Evolutionary conservation across 306 rosid species (phyloP).

Genomic region (Lablab purpureus): DNA sequence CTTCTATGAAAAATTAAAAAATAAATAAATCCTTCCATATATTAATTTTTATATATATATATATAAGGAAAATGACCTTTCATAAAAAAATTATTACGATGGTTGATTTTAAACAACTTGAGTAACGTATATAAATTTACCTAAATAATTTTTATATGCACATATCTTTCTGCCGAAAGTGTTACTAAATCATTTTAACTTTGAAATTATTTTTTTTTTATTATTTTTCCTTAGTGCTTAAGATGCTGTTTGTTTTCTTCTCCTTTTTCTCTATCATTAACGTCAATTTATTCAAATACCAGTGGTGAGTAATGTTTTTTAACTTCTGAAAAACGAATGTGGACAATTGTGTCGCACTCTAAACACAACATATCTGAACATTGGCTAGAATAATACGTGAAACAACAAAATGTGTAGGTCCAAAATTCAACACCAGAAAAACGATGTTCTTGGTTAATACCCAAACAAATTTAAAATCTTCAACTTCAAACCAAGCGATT

Average conservation of each 20-base stretch:
- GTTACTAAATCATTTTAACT: neutral
- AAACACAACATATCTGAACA: neutral
- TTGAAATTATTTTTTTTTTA: neutral
- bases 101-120: too few species aligned
- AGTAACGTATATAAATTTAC: too few species aligned
- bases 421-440: neutral
- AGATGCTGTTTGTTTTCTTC: neutral
- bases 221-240: slow-evolving; percentile 28
- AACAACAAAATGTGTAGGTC: slow-evolving; percentile 44
- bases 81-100: too few species aligned
- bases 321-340: neutral
- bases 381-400: slow-evolving; percentile 13
- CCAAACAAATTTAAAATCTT: slow-evolving; percentile 68
- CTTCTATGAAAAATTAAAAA: too few species aligned
- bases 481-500: slow-evolving; percentile 72
- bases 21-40: too few species aligned
- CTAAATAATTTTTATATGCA: too few species aligned
- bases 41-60: too few species aligned
- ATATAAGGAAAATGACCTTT: too few species aligned
- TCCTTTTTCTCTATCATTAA: neutral
- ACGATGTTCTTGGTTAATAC: neutral
- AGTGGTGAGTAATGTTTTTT: neutral
- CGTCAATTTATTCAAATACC: slow-evolving; percentile 19
- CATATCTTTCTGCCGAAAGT: too few species aligned
- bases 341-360: slow-evolving; percentile 17